phyloP scores from a whole-genome alignment of 257 asterid genomes.

The Hygrophila difformis region DNA sequence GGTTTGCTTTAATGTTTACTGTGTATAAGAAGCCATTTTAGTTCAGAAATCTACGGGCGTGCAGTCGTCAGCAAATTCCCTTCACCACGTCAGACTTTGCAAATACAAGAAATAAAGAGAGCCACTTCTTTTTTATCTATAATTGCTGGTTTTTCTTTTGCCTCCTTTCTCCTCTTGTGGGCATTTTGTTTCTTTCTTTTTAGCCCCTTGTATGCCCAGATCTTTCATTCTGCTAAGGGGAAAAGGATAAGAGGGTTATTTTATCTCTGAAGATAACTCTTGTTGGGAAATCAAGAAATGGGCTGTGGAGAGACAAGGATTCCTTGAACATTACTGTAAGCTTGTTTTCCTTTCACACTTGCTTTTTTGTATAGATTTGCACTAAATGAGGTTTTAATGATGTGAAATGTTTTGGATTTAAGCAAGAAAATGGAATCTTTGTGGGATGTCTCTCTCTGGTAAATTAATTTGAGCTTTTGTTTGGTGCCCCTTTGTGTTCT shows the following conservation, averaged over 20 bases:
- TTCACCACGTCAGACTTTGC: conserved; percentile 19
- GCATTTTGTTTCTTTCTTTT: no score
- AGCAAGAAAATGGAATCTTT: not conserved
- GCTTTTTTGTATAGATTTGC: not conserved
- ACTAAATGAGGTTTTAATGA: conserved; percentile 3
- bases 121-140: no score
- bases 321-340: conserved; percentile 30
- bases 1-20: no score
- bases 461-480: not conserved
- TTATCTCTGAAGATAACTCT: conserved; percentile 1
- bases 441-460: not conserved
- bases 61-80: conserved; percentile 18
- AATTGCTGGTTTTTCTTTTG: no score
- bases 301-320: conserved; percentile 27
- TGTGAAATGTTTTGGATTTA: not conserved
- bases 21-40: no score
- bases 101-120: no score
- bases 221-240: conserved; percentile 11
- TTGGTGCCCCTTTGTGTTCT: not conserved
- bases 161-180: no score
- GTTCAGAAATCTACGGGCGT: no score
- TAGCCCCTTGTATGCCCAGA: not conserved
- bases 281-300: conserved; percentile 21
- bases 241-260: no score
- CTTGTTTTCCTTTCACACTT: not conserved